Conservation (phyloP, 2,329 filamentous ascomycete genomes). For the Scedosporium dehoogii region DNA sequence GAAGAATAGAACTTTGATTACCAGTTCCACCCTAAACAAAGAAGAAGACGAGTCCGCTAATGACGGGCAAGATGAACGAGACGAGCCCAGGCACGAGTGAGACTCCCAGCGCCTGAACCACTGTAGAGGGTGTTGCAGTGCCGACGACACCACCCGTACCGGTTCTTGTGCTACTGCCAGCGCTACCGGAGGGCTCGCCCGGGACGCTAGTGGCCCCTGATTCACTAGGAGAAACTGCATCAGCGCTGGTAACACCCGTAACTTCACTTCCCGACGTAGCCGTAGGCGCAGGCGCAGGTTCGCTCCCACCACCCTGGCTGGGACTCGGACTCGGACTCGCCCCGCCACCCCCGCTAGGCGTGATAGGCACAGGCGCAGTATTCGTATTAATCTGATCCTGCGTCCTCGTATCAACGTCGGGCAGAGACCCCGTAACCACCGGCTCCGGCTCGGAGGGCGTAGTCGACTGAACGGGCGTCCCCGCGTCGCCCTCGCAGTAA, state of each 20-base stretch:
- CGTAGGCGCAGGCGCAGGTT: no score
- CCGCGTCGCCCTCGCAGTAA: slow-evolving; percentile 29
- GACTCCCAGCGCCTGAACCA: not conserved
- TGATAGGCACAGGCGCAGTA: not conserved
- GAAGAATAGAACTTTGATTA: no score
- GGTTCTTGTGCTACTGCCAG: not conserved
- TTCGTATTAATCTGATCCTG: not conserved
- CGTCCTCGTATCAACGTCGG: slow-evolving; percentile 1
- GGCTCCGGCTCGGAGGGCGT: not conserved
- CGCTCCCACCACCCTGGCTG: no score
- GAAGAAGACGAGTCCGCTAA: slow-evolving; percentile 1
- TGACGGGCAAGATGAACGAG: not conserved
- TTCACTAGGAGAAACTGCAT: no score
- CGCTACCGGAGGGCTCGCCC: no score
- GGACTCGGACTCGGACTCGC: no score
- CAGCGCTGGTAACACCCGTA: no score
- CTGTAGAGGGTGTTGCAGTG: not conserved
- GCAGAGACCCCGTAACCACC: not conserved
- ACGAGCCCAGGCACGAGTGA: not conserved
- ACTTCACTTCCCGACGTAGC: no score
- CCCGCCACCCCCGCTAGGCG: not conserved
- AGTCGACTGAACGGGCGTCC: slow-evolving; percentile 5
- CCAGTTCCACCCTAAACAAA: not conserved
- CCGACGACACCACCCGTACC: not conserved
- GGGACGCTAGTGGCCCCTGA: no score